A percentile compares a stretch with the other conserved stretches of the same genome.
Evolutionary conservation across 2,329 filamentous ascomycete genomes (phyloP).

Genomic region (Ophiostoma sp.): DNA sequence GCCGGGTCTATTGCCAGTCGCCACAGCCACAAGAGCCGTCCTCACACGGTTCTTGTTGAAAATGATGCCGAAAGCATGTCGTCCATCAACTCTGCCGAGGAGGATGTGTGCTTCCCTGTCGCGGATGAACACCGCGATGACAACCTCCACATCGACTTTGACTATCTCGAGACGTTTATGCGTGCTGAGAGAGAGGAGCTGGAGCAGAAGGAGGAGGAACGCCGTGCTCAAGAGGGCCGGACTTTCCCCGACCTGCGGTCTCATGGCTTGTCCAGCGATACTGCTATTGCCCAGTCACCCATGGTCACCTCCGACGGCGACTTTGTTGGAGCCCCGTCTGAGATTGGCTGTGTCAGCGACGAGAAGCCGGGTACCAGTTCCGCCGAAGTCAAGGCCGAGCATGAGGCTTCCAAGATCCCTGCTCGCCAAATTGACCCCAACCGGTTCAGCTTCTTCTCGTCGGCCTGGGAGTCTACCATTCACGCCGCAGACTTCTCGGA

Average conservation of each 20-base stretch:
- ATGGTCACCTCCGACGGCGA: constrained; percentile 52
- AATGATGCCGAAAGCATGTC: constrained; percentile 57
- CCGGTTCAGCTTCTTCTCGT: constrained; percentile 95
- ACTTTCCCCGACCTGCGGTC: constrained; percentile 58
- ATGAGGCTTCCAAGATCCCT: constrained; percentile 30
- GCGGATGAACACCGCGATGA: constrained; percentile 61
- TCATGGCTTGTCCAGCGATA: constrained; percentile 31
- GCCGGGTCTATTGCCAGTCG: constrained; percentile 61
- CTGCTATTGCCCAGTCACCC: constrained; percentile 32
- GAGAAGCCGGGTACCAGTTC: constrained; percentile 40
- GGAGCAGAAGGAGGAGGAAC: constrained; percentile 46
- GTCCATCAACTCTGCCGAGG: constrained; percentile 67
- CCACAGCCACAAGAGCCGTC: constrained; percentile 50
- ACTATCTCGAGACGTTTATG: constrained; percentile 90
- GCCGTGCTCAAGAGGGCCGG: constrained; percentile 43
- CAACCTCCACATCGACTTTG: constrained; percentile 82
- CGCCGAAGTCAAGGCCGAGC: constrained; percentile 39
- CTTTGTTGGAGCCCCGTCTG: constrained; percentile 46
- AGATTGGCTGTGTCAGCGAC: constrained; percentile 36
- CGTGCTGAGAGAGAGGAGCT: constrained; percentile 50
- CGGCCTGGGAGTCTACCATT: constrained; percentile 86
- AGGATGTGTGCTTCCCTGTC: constrained; percentile 85
- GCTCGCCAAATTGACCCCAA: constrained; percentile 55
- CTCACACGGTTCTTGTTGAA: constrained; percentile 48
- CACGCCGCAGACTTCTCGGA: constrained; percentile 85